phyloP scores from a whole-genome alignment of 1,284 basidiomycete species.

The Microbotryomycetes sp. region DNA sequence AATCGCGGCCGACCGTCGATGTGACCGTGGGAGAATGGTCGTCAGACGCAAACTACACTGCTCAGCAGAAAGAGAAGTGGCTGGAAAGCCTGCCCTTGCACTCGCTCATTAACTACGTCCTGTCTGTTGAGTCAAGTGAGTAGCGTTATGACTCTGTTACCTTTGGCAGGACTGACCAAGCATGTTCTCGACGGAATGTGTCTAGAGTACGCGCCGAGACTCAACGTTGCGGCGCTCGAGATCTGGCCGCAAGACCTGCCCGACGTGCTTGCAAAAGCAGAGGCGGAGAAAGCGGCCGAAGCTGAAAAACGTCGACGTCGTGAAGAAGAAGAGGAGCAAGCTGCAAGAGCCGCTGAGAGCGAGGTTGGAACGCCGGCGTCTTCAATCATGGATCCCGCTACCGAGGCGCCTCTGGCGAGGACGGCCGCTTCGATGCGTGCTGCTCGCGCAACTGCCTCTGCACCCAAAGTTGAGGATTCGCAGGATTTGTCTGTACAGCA shows the following conservation, averaged over 20 bases:
- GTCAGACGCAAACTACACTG: slow-evolving; percentile 7
- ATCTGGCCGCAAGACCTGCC: slow-evolving; percentile 26
- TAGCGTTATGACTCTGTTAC: neutral
- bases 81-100: slow-evolving; percentile 21
- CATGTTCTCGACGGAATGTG: too few relatives aligned
- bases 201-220: slow-evolving; percentile 17
- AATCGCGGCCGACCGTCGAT: slow-evolving; percentile 1
- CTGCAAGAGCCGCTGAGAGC: neutral
- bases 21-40: slow-evolving; percentile 1
- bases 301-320: slow-evolving; percentile 8
- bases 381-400: neutral
- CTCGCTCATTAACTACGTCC: slow-evolving; percentile 20
- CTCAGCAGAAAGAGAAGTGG: slow-evolving; percentile 26
- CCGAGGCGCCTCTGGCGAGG: neutral
- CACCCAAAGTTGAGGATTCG: neutral
- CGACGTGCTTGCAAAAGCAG: neutral
- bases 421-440: neutral
- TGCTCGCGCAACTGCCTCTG: neutral
- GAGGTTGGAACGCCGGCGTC: neutral
- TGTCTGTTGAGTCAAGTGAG: slow-evolving; percentile 27
- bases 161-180: neutral
- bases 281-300: slow-evolving; percentile 2
- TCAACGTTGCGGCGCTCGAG: slow-evolving; percentile 3
- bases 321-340: slow-evolving; percentile 1
- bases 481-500: neutral